Evolutionary conservation across 495 filamentous ascomycete species (phyloP), one percentile per base, ranked within the genome.

Genomic region (Lindgomyces ingoldianus): DNA sequence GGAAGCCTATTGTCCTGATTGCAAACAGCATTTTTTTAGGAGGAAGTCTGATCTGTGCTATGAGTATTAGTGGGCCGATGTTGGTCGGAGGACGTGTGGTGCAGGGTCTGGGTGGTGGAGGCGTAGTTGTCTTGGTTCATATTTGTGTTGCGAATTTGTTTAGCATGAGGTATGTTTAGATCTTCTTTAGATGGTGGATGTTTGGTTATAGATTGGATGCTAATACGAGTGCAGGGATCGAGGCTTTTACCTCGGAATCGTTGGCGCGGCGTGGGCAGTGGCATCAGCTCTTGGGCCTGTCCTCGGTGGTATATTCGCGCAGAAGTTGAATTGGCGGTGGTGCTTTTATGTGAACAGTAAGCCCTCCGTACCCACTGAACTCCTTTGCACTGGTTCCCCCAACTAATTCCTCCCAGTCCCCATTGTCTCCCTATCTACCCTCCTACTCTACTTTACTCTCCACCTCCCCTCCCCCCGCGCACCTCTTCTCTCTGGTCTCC

Each of bases 261-360:
- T 91, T 60, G 86, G 88, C 18, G 81, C 84, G 4, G 85, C 85
- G 0, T 94, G 89, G 89, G 90, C 89, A 19, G 73, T 91, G 53
- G 89, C 90, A 22, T 82, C 83, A 60, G 86, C 87, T 4, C 71
- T 91, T 6, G 90, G 90, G 0, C 90, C 90, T 11, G 81, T 92
- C 19, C 78, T 94, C 16, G 90, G 90, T 14, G 90, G 90, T 14
- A 81, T 87, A 2, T 90, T 94, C 68, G 90, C 89, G 2, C 74
- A 85, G 4, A 80, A 78, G 51, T 81, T 86, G 26, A 79, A 79
- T 2, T 74, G 78, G 74, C 74, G 69, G 70, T 77, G 75, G 70
- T 69, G 63, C 30, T 72, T 72, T 55, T 69, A 69, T 50, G 54
- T 69, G 24, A 69, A 69, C 26, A 26, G 65, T 69, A 56, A 64